phyloP scores from a whole-genome alignment of 495 filamentous ascomycete species.

The Delitschia confertaspora region DNA sequence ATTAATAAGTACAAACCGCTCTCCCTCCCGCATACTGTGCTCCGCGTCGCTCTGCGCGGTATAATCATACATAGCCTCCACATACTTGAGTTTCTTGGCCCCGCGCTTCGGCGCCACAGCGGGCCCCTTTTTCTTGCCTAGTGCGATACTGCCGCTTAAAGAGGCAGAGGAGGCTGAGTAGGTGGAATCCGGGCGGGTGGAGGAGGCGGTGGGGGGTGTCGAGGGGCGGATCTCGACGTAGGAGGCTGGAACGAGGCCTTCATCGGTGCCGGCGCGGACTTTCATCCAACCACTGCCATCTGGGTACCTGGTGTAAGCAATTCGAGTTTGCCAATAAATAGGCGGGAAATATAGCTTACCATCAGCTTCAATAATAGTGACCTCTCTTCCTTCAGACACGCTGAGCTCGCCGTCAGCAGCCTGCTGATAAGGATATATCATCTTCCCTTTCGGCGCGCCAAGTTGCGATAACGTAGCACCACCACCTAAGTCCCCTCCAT shows the following conservation, averaged over 20 bases:
- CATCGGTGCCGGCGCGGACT: conserved; percentile 56
- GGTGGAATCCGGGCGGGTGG: conserved; percentile 50
- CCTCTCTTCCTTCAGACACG: conserved; percentile 65
- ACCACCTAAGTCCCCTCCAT: conserved; percentile 30
- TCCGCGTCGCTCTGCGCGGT: conserved; percentile 75
- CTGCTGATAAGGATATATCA: conserved; percentile 80
- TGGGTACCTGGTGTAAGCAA: no score
- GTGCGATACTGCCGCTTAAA: conserved; percentile 26
- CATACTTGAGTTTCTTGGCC: conserved; percentile 91
- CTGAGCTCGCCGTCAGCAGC: conserved; percentile 70
- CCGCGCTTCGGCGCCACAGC: conserved; percentile 86
- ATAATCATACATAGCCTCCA: conserved; percentile 90
- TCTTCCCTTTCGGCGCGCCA: conserved; percentile 64
- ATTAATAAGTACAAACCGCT: conserved; percentile 79
- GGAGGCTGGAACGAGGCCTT: conserved; percentile 78
- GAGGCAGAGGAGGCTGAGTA: conserved; percentile 49
- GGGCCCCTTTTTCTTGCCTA: conserved; percentile 76
- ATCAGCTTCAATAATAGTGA: conserved; percentile 77
- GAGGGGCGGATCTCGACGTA: conserved; percentile 55
- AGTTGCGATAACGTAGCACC: conserved; percentile 12
- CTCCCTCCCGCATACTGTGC: conserved; percentile 82
- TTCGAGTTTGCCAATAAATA: no score
- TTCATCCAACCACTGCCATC: conserved; percentile 89
- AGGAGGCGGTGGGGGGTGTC: conserved; percentile 35
- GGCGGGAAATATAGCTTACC: conserved; percentile 46